Conservation (phyloP, 306 rosid genomes). For the Vicia faba region DNA sequence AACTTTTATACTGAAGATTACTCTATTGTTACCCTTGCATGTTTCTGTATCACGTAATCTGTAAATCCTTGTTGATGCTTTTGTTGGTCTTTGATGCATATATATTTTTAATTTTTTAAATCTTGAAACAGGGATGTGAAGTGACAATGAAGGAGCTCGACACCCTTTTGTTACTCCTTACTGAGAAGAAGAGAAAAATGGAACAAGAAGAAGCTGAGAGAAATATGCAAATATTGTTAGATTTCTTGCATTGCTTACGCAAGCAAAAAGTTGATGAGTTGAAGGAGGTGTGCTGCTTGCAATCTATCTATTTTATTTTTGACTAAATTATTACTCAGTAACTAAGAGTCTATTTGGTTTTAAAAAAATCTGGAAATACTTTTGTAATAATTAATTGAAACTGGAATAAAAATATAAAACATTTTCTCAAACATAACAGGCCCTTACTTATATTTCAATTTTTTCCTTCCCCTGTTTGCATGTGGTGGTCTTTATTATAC, state of each 20-base stretch:
- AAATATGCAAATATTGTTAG: slow-evolving; percentile 91
- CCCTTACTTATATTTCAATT: slow-evolving; percentile 1
- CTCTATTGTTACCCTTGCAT: background rate
- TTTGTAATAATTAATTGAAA: background rate
- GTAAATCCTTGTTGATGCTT: slow-evolving; percentile 21
- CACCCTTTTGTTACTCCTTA: slow-evolving; percentile 69
- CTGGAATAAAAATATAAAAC: background rate
- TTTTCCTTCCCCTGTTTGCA: slow-evolving; percentile 20
- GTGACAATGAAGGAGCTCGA: slow-evolving; percentile 88
- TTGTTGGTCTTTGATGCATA: slow-evolving; percentile 19
- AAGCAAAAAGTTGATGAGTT: slow-evolving; percentile 85
- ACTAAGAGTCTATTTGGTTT: background rate
- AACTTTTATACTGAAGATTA: background rate
- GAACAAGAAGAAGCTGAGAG: slow-evolving; percentile 97
- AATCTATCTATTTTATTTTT: slow-evolving; percentile 16
- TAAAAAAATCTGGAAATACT: background rate
- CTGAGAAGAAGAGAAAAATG: slow-evolving; percentile 96
- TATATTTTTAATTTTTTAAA: background rate
- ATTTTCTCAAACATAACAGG: background rate
- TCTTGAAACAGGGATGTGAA: slow-evolving; percentile 76
- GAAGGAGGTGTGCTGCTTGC: slow-evolving; percentile 64
- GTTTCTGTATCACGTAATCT: slow-evolving; percentile 14
- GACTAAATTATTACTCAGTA: slow-evolving; percentile 22
- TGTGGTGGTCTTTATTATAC: slow-evolving; percentile 25
- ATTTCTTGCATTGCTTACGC: slow-evolving; percentile 84